A percentile compares a stretch with the other conserved stretches of the same genome.
Evolutionary conservation across 495 filamentous ascomycete genomes (phyloP).

Genomic region (Tuber calosporum): DNA sequence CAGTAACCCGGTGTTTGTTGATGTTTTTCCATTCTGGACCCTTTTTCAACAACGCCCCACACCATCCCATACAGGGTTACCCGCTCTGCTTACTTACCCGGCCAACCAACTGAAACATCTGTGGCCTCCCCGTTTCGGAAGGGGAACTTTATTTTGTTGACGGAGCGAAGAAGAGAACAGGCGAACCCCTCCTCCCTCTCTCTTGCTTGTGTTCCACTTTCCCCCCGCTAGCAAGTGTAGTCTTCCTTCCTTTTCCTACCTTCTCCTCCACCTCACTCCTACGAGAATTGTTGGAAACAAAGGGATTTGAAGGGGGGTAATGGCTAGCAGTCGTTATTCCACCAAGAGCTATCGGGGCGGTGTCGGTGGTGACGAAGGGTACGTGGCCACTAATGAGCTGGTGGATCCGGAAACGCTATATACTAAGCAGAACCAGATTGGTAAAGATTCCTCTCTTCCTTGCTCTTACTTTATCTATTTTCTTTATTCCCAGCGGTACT

Average conservation of each 20-base stretch:
- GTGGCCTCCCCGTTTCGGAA: slow-evolving; percentile 34
- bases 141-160: slow-evolving; percentile 39
- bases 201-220: slow-evolving; percentile 7
- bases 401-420: slow-evolving; percentile 82
- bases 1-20: slow-evolving; percentile 16
- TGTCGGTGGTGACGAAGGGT: slow-evolving; percentile 25
- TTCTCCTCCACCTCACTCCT: slow-evolving; percentile 21
- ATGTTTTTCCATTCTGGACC: slow-evolving; percentile 24
- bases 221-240: neutral
- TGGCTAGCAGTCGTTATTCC: slow-evolving; percentile 30
- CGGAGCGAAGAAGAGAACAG: slow-evolving; percentile 17
- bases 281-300: slow-evolving; percentile 9
- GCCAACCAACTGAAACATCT: neutral
- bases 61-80: slow-evolving; percentile 11
- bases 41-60: slow-evolving; percentile 21
- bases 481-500: slow-evolving; percentile 16
- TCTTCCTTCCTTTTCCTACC: slow-evolving; percentile 23
- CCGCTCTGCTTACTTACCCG: neutral
- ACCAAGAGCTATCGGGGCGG: slow-evolving; percentile 31
- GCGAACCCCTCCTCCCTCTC: slow-evolving; percentile 29
- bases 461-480: slow-evolving; percentile 3
- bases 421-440: slow-evolving; percentile 89
- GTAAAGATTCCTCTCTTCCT: slow-evolving; percentile 48
- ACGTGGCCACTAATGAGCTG: slow-evolving; percentile 35
- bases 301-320: slow-evolving; percentile 11